Evolutionary conservation across 2,329 filamentous ascomycete genomes (phyloP).

Genomic region (Conoideocrella luteorostrata): DNA sequence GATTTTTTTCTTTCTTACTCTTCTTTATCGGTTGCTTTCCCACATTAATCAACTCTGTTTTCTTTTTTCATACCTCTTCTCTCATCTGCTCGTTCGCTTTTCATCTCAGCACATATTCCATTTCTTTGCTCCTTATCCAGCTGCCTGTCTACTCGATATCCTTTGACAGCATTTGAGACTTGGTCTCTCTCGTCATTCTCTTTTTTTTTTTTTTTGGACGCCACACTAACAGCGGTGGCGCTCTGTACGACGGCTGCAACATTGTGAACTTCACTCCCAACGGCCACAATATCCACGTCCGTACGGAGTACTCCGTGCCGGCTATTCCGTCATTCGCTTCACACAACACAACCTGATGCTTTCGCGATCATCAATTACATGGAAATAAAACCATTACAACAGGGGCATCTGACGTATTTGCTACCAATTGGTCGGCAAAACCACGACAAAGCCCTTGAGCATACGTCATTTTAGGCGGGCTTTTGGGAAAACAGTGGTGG

Average conservation of each 20-base stretch:
- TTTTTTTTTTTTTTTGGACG: no score
- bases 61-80: background rate
- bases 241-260: background rate
- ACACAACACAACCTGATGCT: slow-evolving; percentile 2
- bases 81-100: no score
- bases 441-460: background rate
- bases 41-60: background rate
- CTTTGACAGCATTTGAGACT: no score
- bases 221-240: no score
- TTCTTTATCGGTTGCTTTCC: background rate
- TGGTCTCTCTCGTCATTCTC: no score
- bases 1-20: background rate
- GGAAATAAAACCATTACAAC: background rate
- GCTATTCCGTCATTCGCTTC: slow-evolving; percentile 12
- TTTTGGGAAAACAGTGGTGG: no score
- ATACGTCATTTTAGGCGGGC: no score
- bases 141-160: no score
- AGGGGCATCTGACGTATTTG: background rate
- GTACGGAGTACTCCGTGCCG: background rate
- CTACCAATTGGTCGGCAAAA: background rate
- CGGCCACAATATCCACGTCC: background rate
- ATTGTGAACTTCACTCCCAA: no score
- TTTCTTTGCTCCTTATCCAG: no score
- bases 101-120: no score
- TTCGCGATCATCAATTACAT: background rate